Base-by-base conservation (phyloP, 257 asterid species). In the Nicotiana benthamiana region DNA sequence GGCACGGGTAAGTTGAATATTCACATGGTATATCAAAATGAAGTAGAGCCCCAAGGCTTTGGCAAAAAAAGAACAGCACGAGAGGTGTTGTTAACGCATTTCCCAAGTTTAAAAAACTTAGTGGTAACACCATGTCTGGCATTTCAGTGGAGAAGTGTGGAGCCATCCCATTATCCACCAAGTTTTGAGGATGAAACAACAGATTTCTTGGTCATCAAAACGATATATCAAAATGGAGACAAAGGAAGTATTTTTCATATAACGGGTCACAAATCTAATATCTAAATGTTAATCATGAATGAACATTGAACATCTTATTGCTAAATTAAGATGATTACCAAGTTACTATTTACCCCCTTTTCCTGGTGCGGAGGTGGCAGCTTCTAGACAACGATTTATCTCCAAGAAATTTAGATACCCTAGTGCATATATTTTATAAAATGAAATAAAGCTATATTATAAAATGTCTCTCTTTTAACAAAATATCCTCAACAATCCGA, bases 401-500 rank as follows among this genome's bases (percentile, higher is more conserved):
- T 34, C 28, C 17, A 20, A 66, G 28, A 66, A 66, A 18, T 66
- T 40, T 66, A 9, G 11, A 30, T 18, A 32, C 18, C 36, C 17
- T 18, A 66, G 75, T 51, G 48, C 54, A 48, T 22, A 65, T 30
- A 6, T 40, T n/a, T 17, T n/a, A n/a, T n/a, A n/a, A n/a, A 70
- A 43, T 70, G 20, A 1, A 68, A 43, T 26, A 22, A 22, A 51
- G 4, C 22, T 43, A 43, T 43, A 70, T 1, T 46, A 70, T 3
- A 70, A 70, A 70, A 70, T 43, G 77, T 28, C 77, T 43, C 77
- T 43, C 59, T 43, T 43, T 70, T 57, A 43, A 70, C 36, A 70
- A 70, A 43, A 24, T 20, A 43, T 70, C 36, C 18, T 70, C 8
- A 70, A 43, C 12, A 46, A 70, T 70, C 77, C 8, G 12, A 53